Evolutionary conservation across 73 alveolate species (phyloP), one percentile per base, ranked within the genome.

Genomic region (Paramecium biaurelia): DNA sequence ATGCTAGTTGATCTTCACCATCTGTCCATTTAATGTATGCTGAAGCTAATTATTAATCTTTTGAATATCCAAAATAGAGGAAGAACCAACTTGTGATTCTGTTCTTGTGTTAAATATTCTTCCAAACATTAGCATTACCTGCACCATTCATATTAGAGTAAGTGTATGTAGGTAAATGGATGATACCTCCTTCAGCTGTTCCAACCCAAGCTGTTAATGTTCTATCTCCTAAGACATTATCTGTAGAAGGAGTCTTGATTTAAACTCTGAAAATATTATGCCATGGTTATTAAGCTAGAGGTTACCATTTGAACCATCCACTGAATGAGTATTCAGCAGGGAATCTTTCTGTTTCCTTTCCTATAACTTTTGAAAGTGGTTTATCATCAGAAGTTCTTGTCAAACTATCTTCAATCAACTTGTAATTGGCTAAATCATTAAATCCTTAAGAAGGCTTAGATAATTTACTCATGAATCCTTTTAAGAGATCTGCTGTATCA

Each of bases 251-350:
- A 2, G 59, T 63, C 21, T 85, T 85, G 7, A 85, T 18, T 85
- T 72, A 41, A 21, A 85, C 92, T 85, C 92, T 85, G 89, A 85
- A 85, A 26, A 85, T 57, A 67, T 85, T 85, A 57, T 85, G 92
- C 92, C 92, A 85, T 12, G 92, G 92, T 8, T 53, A 18, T 34
- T 85, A 85, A 15, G 85, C 85, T 12, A 56, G 7, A 11, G 92
- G 92, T 26, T 85, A 23, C 92, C 92, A 85, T 32, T 85, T 58
- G 89, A 85, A 85, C 92, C 92, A 85, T 85, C 92, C 92, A 85
- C 92, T 85, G 53, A 85, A 24, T 58, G 90, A 34, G 18, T 79
- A 79, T 45, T 79, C 90, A 10, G 74, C 49, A 7, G 74, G 90
- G 49, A 43, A 43, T 79, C 76, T 79, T 20, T 79, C 76, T 43